Percentiles rank a stretch among this genome's conserved stretches.
phyloP scores from a whole-genome alignment of 192 early-diverging fungal genomes.

The Umbelopsis ramanniana region DNA sequence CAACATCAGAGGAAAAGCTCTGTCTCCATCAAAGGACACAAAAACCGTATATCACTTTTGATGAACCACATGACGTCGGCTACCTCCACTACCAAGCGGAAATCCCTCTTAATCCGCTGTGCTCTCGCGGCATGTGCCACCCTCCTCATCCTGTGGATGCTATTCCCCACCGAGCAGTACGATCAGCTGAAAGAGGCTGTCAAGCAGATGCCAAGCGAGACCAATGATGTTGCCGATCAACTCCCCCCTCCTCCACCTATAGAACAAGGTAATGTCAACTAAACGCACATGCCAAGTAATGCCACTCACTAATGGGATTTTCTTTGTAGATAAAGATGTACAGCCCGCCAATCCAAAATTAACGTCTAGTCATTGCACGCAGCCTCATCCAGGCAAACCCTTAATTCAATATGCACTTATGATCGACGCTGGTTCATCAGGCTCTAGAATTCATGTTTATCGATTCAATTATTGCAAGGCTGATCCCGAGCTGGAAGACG shows the following conservation, averaged over 20 bases:
- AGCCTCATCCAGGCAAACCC: conserved; percentile 71
- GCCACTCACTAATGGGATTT: neutral
- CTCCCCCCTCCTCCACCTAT: neutral
- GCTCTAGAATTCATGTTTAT: conserved; percentile 90
- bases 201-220: neutral
- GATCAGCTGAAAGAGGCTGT: conserved; percentile 18
- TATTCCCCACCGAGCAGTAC: conserved; percentile 3
- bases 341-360: neutral
- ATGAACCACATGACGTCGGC: conserved; percentile 12
- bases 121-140: conserved; percentile 15
- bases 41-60: conserved; percentile 6
- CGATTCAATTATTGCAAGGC: conserved; percentile 81
- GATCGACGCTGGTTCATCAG: conserved; percentile 88
- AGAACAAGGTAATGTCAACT: conserved; percentile 1
- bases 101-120: conserved; percentile 7
- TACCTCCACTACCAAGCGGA: conserved; percentile 1
- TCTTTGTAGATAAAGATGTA: conserved; percentile 12
- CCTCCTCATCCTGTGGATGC: conserved; percentile 8
- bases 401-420: conserved; percentile 79
- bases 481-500: conserved; percentile 69
- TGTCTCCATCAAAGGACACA: conserved; percentile 5
- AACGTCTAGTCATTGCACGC: conserved; percentile 61
- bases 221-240: neutral
- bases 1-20: conserved; percentile 20
- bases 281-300: neutral